These are phyloP conservation scores for Cyclocybe aegerita DNA, from an alignment of 768 basidiomycete genomes.

Conservation along the genomic window DNA sequence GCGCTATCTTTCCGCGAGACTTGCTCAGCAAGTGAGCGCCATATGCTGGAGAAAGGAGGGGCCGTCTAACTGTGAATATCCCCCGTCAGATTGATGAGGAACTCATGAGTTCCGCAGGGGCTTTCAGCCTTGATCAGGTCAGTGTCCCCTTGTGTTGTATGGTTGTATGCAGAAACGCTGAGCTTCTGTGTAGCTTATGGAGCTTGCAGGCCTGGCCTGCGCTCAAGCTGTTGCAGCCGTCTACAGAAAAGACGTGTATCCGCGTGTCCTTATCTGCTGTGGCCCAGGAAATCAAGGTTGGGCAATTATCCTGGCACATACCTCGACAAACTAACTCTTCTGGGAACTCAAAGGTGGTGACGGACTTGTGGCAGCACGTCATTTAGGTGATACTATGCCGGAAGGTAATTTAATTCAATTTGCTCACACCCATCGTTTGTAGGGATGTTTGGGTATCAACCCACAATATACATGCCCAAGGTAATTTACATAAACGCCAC, in stretches of 20 bases:
- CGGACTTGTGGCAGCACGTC: constrained; percentile 93
- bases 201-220: constrained; percentile 92
- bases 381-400: constrained; percentile 57
- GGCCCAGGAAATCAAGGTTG: constrained; percentile 94
- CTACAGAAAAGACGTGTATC: constrained; percentile 67
- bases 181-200: constrained; percentile 70
- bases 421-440: neutral
- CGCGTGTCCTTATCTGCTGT: constrained; percentile 88
- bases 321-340: neutral
- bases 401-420: neutral
- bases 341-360: constrained; percentile 64
- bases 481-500: constrained; percentile 31
- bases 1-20: constrained; percentile 65
- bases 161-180: neutral
- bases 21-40: constrained; percentile 70
- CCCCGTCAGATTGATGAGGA: constrained; percentile 82
- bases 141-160: neutral
- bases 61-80: neutral
- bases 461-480: constrained; percentile 94
- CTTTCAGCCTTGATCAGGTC: constrained; percentile 94
- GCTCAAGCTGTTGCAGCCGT: constrained; percentile 84
- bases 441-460: constrained; percentile 93
- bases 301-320: neutral
- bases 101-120: constrained; percentile 84
- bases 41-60: neutral